phyloP scores from a whole-genome alignment of 345 rosid species.

The Ceriops zippeliana region DNA sequence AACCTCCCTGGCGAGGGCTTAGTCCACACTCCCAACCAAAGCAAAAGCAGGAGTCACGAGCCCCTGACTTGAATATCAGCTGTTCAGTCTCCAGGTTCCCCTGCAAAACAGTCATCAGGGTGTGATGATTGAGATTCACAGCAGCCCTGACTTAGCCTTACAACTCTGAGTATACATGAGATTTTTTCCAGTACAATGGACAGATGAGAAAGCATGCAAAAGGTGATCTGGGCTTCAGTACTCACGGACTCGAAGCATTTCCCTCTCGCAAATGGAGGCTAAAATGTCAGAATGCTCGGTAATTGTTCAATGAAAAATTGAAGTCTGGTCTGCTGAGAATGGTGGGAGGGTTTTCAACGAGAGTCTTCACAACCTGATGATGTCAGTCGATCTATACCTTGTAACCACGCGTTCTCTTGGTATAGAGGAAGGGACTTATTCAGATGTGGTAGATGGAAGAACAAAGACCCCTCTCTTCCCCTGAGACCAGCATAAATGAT shows the following conservation, averaged over 20 bases:
- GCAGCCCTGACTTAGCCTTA: constrained; percentile 93
- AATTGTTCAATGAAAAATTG: neutral
- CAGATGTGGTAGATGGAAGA: neutral
- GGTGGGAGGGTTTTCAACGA: neutral
- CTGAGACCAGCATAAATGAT: neutral
- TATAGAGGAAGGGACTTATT: constrained; percentile 9
- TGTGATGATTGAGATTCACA: constrained; percentile 67
- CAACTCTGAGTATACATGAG: constrained; percentile 49
- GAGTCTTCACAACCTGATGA: neutral
- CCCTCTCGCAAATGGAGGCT: neutral
- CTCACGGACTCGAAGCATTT: neutral
- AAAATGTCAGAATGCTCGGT: constrained; percentile 10
- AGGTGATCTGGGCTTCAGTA: constrained; percentile 10
- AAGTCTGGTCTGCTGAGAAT: constrained; percentile 3
- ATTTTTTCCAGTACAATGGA: neutral
- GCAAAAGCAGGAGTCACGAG: constrained; percentile 63
- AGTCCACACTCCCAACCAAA: constrained; percentile 50
- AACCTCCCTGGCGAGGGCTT: constrained; percentile 57
- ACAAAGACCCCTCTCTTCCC: neutral
- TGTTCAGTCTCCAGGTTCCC: constrained; percentile 89
- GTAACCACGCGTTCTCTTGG: neutral
- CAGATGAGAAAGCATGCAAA: neutral
- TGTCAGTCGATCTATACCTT: neutral
- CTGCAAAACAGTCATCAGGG: constrained; percentile 72
- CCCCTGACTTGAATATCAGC: constrained; percentile 85